Evolutionary conservation across 805 yeast species (phyloP).

Genomic region (Wickerhamiella siamensis): DNA sequence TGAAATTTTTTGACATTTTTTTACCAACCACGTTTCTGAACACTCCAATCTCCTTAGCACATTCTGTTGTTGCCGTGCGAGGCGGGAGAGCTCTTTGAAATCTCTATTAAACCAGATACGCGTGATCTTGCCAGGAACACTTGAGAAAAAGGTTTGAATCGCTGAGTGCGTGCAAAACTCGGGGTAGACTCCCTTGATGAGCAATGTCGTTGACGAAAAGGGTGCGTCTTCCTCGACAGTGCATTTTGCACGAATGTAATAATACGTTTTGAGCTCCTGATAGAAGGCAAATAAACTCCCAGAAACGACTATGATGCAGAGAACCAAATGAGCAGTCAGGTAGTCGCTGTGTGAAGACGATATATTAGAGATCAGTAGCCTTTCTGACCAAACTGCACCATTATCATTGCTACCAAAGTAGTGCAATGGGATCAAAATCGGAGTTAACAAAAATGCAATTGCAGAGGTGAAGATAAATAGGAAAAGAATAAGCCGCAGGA

Average conservation of each 20-base stretch:
- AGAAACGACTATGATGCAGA: constrained; percentile 39
- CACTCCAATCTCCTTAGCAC: constrained; percentile 29
- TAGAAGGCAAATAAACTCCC: constrained; percentile 43
- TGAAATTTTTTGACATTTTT: constrained; percentile 17
- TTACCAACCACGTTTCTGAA: constrained; percentile 29
- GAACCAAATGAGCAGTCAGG: constrained; percentile 47
- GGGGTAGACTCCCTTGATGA: constrained; percentile 54
- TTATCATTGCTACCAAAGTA: constrained; percentile 25
- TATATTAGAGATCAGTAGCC: constrained; percentile 56
- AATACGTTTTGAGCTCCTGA: constrained; percentile 40
- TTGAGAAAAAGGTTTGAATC: constrained; percentile 38
- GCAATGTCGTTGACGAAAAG: constrained; percentile 34
- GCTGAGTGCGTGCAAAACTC: constrained; percentile 34
- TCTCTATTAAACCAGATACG: constrained; percentile 47
- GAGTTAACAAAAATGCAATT: constrained; percentile 40
- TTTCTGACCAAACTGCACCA: constrained; percentile 34
- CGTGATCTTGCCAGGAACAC: constrained; percentile 41
- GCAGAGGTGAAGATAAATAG: constrained; percentile 37
- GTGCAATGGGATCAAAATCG: constrained; percentile 54
- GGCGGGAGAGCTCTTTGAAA: constrained; percentile 26
- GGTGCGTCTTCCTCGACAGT: constrained; percentile 20
- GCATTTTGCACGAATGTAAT: constrained; percentile 34
- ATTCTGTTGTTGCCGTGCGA: constrained; percentile 22
- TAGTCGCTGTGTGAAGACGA: constrained; percentile 36
- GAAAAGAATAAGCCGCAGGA: constrained; percentile 44